Evolutionary conservation across 176 grass and related monocot species (phyloP).

Genomic region (Phragmites australis): DNA sequence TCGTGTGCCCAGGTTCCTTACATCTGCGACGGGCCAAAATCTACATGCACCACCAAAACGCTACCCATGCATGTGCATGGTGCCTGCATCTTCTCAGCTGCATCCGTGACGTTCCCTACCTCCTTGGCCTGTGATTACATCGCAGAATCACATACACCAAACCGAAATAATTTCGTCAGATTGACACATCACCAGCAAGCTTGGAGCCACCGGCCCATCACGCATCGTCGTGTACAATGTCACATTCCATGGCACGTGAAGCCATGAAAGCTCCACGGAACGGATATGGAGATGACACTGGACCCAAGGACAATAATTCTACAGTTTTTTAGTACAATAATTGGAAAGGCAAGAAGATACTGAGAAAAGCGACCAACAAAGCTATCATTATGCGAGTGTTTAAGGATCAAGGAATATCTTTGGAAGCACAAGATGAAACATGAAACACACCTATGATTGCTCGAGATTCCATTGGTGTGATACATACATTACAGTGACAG

Average conservation of each 20-base stretch:
- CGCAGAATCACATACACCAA: not conserved
- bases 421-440: not conserved
- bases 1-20: not conserved
- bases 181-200: not conserved
- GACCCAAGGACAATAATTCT: slow-evolving; percentile 41
- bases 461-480: not conserved
- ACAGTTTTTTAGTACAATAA: not conserved
- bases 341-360: not conserved
- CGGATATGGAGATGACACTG: slow-evolving; percentile 21
- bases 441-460: not conserved
- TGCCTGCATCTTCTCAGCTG: not conserved
- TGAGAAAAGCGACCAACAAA: not conserved
- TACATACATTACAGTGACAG: not conserved
- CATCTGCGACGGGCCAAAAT: not conserved
- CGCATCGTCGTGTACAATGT: not conserved
- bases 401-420: not conserved
- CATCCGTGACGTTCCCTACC: not conserved
- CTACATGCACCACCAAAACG: not conserved
- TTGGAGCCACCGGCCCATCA: not conserved
- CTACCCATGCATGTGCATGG: not conserved
- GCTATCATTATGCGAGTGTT: not conserved
- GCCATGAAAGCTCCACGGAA: slow-evolving; percentile 9
- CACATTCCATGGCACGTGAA: not conserved
- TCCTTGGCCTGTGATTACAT: not conserved
- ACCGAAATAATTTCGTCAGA: not conserved